These are phyloP conservation scores for Raffaelea ambrosiae DNA, from an alignment of 2,329 filamentous ascomycete species.

Conservation along the genomic window DNA sequence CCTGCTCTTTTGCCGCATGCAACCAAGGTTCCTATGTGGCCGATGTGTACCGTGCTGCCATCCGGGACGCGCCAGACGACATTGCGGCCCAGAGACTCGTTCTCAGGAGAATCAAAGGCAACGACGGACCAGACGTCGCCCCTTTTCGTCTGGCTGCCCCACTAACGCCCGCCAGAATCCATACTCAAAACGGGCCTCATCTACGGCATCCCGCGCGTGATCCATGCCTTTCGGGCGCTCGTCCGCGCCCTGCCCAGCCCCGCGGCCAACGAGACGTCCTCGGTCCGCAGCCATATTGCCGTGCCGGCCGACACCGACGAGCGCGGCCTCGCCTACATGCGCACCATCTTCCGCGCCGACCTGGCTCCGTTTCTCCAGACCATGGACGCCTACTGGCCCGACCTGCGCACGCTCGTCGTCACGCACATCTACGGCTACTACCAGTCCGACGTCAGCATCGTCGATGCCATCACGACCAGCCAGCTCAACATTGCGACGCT, in stretches of 20 bases:
- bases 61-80: not conserved
- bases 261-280: constrained; percentile 14
- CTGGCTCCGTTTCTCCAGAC: constrained; percentile 16
- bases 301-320: constrained; percentile 4
- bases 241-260: constrained; percentile 13
- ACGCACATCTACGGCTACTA: constrained; percentile 19
- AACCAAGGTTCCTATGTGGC: constrained; percentile 10
- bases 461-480: constrained; percentile 15
- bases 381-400: constrained; percentile 18
- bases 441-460: constrained; percentile 16
- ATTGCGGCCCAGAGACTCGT: constrained; percentile 2
- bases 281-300: constrained; percentile 12
- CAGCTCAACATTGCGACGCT: constrained; percentile 17
- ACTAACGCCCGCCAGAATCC: no score
- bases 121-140: no score
- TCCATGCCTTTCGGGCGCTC: constrained; percentile 18
- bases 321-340: constrained; percentile 16
- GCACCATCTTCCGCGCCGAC: constrained; percentile 19
- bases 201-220: constrained; percentile 18
- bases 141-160: not conserved
- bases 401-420: constrained; percentile 16
- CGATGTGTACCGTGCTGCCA: constrained; percentile 6
- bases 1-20: constrained; percentile 9
- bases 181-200: constrained; percentile 18
- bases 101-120: constrained; percentile 9